Base-by-base conservation (phyloP, 371 early-diverging fungal species). In the Phascolomyces articulosus region DNA sequence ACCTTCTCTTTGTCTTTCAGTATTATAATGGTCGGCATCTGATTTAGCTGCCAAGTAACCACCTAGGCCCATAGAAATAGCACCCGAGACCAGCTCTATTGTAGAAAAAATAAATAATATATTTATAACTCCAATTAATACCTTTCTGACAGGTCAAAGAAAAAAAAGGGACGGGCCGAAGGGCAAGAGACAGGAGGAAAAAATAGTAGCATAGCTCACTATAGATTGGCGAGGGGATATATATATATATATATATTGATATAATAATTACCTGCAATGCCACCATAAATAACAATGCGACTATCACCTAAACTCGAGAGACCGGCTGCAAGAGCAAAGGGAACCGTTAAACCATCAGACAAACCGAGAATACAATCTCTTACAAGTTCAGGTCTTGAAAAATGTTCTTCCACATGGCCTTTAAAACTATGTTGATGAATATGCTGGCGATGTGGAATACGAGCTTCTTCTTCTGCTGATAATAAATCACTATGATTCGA, bases 251-350 rank as follows among this genome's bases (percentile, higher is more conserved):
- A 9, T 9, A 69, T 28, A 20, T n/a, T 56, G 9, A 34, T 28
- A 23, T 28, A 29, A 55, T 40, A 18, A 29, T 40, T 72, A 88
- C 86, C 84, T 20, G 89, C 88, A 49, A 88, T 62, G 29, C 91
- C 90, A 51, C 90, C 91, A 59, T 78, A 78, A n/a, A 91, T 80
- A 8, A 91, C 92, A 60, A 90, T 72, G 0, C 77, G 69, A 47
- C 75, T 76, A 65, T 84, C 80, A 27, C 85, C 84, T 44, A 88
- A 69, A 38, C 86, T 79, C 6, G 88, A 80, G 24, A 91, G 77
- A 23, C 90, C 92, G 20, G 92, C 92, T 27, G 90, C 89, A 38
- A 91, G 74, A 9, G 92, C 92, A 74, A 91, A 91, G 2, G 92
- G 92, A 7, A 90, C 92, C 0, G 90, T 91, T 38, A 91, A 71